Evolutionary conservation across 257 asterid species (phyloP).

Genomic region (Fraxinus anomala): DNA sequence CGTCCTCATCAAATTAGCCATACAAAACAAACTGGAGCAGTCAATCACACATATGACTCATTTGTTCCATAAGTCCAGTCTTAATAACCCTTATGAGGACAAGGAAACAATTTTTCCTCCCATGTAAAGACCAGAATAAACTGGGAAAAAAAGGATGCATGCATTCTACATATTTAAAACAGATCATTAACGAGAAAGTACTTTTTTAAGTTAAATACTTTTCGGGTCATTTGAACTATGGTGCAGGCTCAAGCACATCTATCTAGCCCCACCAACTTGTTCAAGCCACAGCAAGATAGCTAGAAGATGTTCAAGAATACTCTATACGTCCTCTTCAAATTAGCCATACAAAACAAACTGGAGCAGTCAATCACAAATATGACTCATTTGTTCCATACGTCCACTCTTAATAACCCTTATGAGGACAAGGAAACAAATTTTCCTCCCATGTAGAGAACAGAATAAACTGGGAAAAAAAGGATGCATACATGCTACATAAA

Average conservation of each 20-base stretch:
- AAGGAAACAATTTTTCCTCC: conserved; percentile 6
- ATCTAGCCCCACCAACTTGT: background rate
- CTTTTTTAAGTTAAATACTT: too few species aligned
- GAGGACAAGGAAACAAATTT: conserved; percentile 1
- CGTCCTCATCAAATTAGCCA: background rate
- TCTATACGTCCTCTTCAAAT: background rate
- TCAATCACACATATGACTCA: conserved; percentile 6
- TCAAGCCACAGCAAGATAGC: background rate
- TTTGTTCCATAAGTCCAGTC: background rate
- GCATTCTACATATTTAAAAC: too few species aligned
- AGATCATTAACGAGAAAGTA: background rate
- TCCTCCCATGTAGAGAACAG: conserved; percentile 1
- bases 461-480: conserved; percentile 5
- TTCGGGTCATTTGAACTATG: background rate
- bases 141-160: background rate
- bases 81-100: background rate
- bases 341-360: conserved; percentile 17
- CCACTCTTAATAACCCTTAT: background rate
- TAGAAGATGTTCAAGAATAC: background rate
- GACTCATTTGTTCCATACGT: background rate
- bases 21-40: conserved; percentile 17
- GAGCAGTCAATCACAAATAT: conserved; percentile 16
- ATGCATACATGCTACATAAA: background rate
- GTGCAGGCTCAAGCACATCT: conserved; percentile 2
- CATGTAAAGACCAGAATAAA: conserved; percentile 5